Base-by-base conservation (phyloP, 495 filamentous ascomycete species). In the Penicillium canariense region DNA sequence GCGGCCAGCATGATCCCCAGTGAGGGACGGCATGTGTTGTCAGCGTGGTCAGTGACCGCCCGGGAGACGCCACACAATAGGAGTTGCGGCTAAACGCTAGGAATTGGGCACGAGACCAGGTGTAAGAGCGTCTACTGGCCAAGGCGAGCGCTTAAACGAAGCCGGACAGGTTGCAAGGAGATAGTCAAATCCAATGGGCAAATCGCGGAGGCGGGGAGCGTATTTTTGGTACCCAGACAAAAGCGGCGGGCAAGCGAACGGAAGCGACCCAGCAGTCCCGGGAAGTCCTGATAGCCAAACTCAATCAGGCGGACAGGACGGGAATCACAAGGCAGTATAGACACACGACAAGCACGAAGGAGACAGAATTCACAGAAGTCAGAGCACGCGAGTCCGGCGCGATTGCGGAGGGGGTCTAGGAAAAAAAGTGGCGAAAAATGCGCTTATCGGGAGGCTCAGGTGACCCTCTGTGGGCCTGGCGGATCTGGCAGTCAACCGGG, bases 11-110 rank as follows among this genome's bases (percentile, higher is more conserved):
- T 54, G 49, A 43, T 62, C 61, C 49, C 68, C 68, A 54, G 67
- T 63, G 61, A 71, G 61, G 40, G 70, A 75, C 45, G 69, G 69
- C 67, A 72, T 74, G 45, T 61, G 57, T 42, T 48, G 46, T 50
- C 48, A 57, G 54, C 11, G 51, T 38, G 39, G 28, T 25, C n/a
- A 11, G 51, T 38, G 39, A 34, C 28, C n/a, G n/a, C 27, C 47
- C 22, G 20, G 34, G 38, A 25, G 22, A n/a, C n/a, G 15, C 46
- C 50, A 28, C 49, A 14, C 36, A 32, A 51, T 50, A 45, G 51
- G 34, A 39, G 27, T 39, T 43, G 43, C 22, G 43, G 26, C 25
- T 26, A 26, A 39, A 15, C 36, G 36, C 36, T 39, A 43, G 31
- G 31, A 27, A 40, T 15, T 12, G 9, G 31, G 44, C 51, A 58